A percentile compares a stretch with the other conserved stretches of the same genome.
phyloP scores from a whole-genome alignment of 345 rosid species.

The Salix exigua region DNA sequence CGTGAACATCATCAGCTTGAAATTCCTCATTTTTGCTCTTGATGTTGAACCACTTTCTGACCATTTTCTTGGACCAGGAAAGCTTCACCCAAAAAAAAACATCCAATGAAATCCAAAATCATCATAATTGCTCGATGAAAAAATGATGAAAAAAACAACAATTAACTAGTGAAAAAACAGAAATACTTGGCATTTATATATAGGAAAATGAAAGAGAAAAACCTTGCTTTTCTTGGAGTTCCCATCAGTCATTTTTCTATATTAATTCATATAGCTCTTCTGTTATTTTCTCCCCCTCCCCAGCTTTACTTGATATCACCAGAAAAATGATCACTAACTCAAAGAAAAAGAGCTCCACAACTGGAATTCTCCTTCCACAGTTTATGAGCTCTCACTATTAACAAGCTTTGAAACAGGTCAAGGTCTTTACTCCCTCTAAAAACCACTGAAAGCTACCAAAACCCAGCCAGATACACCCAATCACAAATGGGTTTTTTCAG shows the following conservation, averaged over 20 bases:
- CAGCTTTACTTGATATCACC: constrained; percentile 19
- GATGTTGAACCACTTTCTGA: constrained; percentile 89
- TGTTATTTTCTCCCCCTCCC: constrained; percentile 13
- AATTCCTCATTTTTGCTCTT: constrained; percentile 81
- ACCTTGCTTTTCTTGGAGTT: constrained; percentile 93
- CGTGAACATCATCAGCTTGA: constrained; percentile 71
- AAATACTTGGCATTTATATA: background rate
- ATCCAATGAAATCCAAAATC: constrained; percentile 7
- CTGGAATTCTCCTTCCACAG: constrained; percentile 14
- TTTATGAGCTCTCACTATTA: constrained; percentile 1
- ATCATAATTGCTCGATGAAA: background rate
- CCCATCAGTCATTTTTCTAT: constrained; percentile 74
- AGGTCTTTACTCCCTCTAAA: background rate
- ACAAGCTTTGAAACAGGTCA: background rate
- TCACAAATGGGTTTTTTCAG: background rate
- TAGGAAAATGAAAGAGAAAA: constrained; percentile 4
- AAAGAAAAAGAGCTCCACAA: constrained; percentile 11
- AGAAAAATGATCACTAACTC: constrained; percentile 13
- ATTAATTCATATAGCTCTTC: constrained; percentile 36
- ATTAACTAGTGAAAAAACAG: constrained; percentile 9
- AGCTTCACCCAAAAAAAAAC: constrained; percentile 47
- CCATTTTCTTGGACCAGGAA: constrained; percentile 93
- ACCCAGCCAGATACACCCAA: background rate
- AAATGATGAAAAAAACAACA: background rate
- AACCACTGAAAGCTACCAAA: background rate